Percentiles rank a stretch among this genome's conserved stretches.
These are phyloP conservation scores for Eimeria nieschulzi DNA, from an alignment of 169 alveolate genomes.

Conservation along the genomic window DNA sequence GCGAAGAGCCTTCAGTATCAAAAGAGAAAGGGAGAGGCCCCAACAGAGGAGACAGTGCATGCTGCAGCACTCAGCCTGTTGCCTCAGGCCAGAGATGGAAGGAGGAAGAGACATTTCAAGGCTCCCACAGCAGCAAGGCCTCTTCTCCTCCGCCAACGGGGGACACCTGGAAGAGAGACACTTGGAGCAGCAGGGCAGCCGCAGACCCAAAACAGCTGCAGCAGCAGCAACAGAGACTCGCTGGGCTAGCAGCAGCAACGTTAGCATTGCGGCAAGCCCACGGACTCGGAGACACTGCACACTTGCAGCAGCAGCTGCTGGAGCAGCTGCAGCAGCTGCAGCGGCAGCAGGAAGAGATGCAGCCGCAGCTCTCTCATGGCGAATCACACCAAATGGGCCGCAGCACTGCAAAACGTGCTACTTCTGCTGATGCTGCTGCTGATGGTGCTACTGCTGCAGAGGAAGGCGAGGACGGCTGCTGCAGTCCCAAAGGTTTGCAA, in stretches of 20 bases:
- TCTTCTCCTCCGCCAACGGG: not conserved
- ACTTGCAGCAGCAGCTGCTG: not conserved
- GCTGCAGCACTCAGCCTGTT: not conserved
- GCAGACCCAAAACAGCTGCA: not conserved
- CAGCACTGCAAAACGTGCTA: not conserved
- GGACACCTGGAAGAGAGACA: not conserved
- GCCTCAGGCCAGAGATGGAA: not conserved
- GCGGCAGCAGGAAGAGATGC: not conserved
- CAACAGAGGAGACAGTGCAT: not conserved
- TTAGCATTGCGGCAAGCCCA: not conserved
- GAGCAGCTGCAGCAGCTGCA: constrained; percentile 12
- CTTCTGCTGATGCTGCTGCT: no score
- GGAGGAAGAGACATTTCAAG: not conserved
- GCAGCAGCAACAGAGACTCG: constrained; percentile 2
- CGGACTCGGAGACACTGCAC: not conserved
- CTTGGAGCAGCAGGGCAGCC: not conserved
- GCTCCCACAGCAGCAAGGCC: not conserved
- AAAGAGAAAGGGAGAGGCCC: not conserved
- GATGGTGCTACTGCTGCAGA: no score
- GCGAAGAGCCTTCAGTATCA: not conserved
- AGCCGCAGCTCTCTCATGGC: not conserved
- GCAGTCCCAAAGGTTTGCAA: no score
- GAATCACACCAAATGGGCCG: not conserved
- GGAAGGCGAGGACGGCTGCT: no score
- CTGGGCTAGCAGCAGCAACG: constrained; percentile 1